phyloP scores from a whole-genome alignment of 2,329 filamentous ascomycete genomes.

The Colletotrichum sp. region DNA sequence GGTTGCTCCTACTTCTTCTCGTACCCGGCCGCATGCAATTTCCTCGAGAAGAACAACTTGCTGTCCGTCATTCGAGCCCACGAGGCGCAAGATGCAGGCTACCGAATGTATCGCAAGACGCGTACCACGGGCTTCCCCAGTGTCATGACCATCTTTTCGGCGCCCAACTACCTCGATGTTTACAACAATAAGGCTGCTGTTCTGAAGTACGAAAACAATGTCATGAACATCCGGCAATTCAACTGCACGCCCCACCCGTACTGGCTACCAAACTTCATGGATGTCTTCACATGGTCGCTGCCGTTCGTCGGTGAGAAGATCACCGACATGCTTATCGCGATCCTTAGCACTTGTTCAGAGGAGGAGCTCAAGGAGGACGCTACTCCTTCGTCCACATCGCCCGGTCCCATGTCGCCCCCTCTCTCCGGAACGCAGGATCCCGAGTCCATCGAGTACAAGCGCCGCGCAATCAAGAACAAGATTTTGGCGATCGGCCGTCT shows the following conservation, averaged over 20 bases:
- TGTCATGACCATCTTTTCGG: conserved; percentile 99
- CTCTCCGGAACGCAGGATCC: conserved; percentile 66
- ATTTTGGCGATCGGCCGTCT: conserved; percentile 96
- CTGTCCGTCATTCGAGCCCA: conserved; percentile 97
- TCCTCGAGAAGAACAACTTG: conserved; percentile 98
- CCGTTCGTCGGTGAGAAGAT: conserved; percentile 99
- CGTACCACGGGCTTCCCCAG: conserved; percentile 97
- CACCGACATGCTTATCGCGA: conserved; percentile 98
- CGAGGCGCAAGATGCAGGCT: conserved; percentile 97
- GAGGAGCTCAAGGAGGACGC: conserved; percentile 94
- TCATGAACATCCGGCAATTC: conserved; percentile 99
- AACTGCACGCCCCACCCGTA: conserved; percentile 99
- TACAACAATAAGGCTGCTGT: conserved; percentile 99
- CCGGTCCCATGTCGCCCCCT: conserved; percentile 77
- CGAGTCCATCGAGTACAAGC: conserved; percentile 91
- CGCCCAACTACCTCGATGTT: conserved; percentile 97
- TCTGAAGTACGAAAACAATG: conserved; percentile 99
- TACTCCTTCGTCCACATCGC: conserved; percentile 71
- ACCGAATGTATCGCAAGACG: conserved; percentile 99
- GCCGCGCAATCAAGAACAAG: conserved; percentile 99
- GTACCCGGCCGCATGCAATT: conserved; percentile 94
- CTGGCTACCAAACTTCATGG: conserved; percentile 99
- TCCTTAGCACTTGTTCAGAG: conserved; percentile 98
- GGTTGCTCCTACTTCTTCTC: conserved; percentile 99
- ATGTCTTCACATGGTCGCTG: conserved; percentile 99